These are phyloP conservation scores for Penicillium sp. DNA, from an alignment of 2,329 filamentous ascomycete genomes.

Conservation along the genomic window DNA sequence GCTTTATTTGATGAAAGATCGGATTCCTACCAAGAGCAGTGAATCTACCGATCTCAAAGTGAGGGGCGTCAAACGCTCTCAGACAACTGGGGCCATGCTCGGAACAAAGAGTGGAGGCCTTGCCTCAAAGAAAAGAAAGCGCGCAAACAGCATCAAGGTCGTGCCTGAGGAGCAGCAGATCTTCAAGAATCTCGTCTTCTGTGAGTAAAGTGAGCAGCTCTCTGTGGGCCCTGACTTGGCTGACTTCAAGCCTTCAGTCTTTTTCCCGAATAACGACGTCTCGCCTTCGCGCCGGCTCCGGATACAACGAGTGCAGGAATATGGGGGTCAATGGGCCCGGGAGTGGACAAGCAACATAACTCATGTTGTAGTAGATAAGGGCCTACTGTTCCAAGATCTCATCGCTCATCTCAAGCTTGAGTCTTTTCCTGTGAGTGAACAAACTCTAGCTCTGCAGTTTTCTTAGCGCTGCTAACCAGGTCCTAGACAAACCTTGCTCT, in stretches of 20 bases:
- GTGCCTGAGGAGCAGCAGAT: conserved; percentile 56
- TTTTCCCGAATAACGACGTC: conserved; percentile 77
- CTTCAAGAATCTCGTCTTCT: conserved; percentile 62
- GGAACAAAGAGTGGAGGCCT: conserved; percentile 9
- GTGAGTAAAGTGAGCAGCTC: conserved; percentile 30
- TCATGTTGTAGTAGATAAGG: conserved; percentile 75
- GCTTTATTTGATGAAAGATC: neutral
- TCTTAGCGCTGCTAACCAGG: conserved; percentile 15
- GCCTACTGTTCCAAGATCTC: conserved; percentile 63
- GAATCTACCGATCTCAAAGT: neutral
- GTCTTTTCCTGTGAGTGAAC: conserved; percentile 47
- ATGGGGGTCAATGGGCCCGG: conserved; percentile 70
- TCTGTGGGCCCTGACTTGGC: neutral
- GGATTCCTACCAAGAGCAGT: neutral
- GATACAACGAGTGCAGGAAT: conserved; percentile 71
- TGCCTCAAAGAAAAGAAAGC: conserved; percentile 28
- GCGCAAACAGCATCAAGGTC: conserved; percentile 40
- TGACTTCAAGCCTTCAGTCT: conserved; percentile 47
- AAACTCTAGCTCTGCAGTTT: neutral
- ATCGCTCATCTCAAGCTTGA: conserved; percentile 53
- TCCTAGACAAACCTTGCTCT: conserved; percentile 44
- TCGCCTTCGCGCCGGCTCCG: conserved; percentile 64
- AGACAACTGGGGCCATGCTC: conserved; percentile 17
- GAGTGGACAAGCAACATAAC: conserved; percentile 59
- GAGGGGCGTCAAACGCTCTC: conserved; percentile 10